Base-by-base conservation (phyloP, 1,139 yeast genomes). In the Meyerozyma guilliermondii region DNA sequence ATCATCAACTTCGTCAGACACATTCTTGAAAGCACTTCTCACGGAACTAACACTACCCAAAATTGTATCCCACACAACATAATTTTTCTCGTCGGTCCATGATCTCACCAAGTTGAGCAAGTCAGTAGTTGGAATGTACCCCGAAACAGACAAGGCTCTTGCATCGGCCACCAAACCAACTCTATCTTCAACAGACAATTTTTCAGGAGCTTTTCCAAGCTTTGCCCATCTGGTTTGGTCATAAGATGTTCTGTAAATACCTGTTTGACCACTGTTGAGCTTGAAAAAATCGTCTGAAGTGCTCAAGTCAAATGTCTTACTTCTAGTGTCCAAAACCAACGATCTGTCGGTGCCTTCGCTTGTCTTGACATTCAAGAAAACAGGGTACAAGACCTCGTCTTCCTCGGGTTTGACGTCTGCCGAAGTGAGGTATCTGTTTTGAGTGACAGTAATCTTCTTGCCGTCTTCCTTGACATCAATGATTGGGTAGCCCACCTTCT, bases 81-180 rank as follows among this genome's bases (percentile, higher is more conserved):
- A 81, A 52, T 80, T 82, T 26, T 71, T 50, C 66, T 87, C 95
- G 29, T 67, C 59, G 46, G 76, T 75, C 95, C 95, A 87, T 30
- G 75, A 68, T 46, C 79, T 73, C 40, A 86, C 76, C 55, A 87
- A 76, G 49, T 74, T 72, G 50, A 87, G 75, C 55, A 86, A 74
- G 54, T 75, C 80, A 10, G 81, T 71, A 24, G 94, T 82, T 43
- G 82, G 71, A 47, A 83, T 79, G 59, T 79, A 81, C 14, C 95
- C 95, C 37, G 89, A 78, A 13, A 81, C 66, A 3, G 92, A 78
- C 52, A 87, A 74, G 8, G 91, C 78, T 42, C 78, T 81, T 22
- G 87, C 86, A 66, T 87, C 96, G 22, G 94, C 88, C 39, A 87
- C 87, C 51, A 87, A 77, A 43, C 95, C 95, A 44, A 86, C 84